phyloP scores from a whole-genome alignment of 768 basidiomycete genomes.

The Suillus cothurnatus region DNA sequence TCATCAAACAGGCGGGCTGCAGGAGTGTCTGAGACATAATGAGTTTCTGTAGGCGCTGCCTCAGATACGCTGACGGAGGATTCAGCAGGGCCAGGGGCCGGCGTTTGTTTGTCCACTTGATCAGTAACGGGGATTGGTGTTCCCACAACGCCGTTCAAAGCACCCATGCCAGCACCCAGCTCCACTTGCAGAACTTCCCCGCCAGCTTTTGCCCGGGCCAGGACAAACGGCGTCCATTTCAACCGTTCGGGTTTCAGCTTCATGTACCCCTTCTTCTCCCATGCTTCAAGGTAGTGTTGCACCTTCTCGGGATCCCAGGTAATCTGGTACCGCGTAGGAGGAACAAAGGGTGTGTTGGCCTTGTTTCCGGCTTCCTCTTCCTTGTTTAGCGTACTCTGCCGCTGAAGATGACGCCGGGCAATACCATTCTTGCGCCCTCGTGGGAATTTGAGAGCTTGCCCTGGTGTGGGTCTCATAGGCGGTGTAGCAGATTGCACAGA shows the following conservation, averaged over 20 bases:
- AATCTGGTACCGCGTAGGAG: slow-evolving; percentile 74
- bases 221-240: slow-evolving; percentile 93
- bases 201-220: slow-evolving; percentile 48
- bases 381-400: slow-evolving; percentile 49
- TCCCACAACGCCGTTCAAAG: slow-evolving; percentile 8
- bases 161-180: slow-evolving; percentile 16
- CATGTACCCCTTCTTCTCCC: slow-evolving; percentile 81
- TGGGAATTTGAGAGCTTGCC: slow-evolving; percentile 74
- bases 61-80: slow-evolving; percentile 20
- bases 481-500: slow-evolving; percentile 48
- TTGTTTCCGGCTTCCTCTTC: slow-evolving; percentile 35
- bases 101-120: slow-evolving; percentile 24
- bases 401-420: slow-evolving; percentile 64
- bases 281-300: slow-evolving; percentile 60
- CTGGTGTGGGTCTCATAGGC: slow-evolving; percentile 65
- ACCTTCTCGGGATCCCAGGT: slow-evolving; percentile 72
- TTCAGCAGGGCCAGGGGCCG: slow-evolving; percentile 18
- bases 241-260: slow-evolving; percentile 79
- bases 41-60: slow-evolving; percentile 5
- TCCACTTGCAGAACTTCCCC: slow-evolving; percentile 29
- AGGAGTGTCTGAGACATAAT: slow-evolving; percentile 16
- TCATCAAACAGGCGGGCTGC: slow-evolving; percentile 37
- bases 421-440: slow-evolving; percentile 69
- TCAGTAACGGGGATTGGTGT: slow-evolving; percentile 19
- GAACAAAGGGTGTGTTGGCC: slow-evolving; percentile 55